These are phyloP conservation scores for Juglanconis sp. DNA, from an alignment of 2,329 filamentous ascomycete genomes.

Conservation along the genomic window DNA sequence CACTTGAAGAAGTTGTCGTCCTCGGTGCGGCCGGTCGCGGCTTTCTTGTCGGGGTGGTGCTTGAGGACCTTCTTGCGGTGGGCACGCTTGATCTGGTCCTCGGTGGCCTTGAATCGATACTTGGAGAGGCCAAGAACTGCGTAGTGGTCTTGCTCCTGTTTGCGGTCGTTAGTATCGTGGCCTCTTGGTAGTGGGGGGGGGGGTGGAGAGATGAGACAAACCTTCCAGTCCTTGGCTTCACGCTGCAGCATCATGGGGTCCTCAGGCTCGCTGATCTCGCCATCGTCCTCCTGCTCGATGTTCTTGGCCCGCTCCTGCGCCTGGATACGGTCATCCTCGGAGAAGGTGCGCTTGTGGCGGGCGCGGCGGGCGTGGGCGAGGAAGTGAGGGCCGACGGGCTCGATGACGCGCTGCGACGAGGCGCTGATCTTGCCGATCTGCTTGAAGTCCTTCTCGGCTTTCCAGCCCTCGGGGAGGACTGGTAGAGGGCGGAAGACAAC, in stretches of 20 bases:
- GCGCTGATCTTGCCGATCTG: slow-evolving; percentile 71
- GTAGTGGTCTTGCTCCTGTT: slow-evolving; percentile 91
- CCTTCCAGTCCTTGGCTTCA: slow-evolving; percentile 99
- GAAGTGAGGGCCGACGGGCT: slow-evolving; percentile 96
- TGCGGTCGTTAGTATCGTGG: neutral
- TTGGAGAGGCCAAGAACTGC: slow-evolving; percentile 90
- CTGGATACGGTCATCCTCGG: slow-evolving; percentile 96
- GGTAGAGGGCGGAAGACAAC: slow-evolving; percentile 67
- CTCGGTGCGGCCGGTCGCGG: slow-evolving; percentile 79
- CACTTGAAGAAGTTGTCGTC: slow-evolving; percentile 99
- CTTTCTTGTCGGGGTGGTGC: slow-evolving; percentile 99
- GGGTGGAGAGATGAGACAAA: slow-evolving; percentile 35
- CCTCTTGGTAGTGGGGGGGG: too few relatives aligned
- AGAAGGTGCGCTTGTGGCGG: slow-evolving; percentile 96
- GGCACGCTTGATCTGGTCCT: slow-evolving; percentile 98
- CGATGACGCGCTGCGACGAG: slow-evolving; percentile 81
- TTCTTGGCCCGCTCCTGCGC: slow-evolving; percentile 94
- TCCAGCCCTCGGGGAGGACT: slow-evolving; percentile 75
- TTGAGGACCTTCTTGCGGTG: slow-evolving; percentile 99
- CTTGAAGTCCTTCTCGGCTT: slow-evolving; percentile 89
- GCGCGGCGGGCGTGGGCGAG: slow-evolving; percentile 94
- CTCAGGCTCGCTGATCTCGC: slow-evolving; percentile 90
- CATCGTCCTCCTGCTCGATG: slow-evolving; percentile 84
- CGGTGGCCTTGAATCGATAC: slow-evolving; percentile 87
- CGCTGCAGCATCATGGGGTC: slow-evolving; percentile 87